Base-by-base conservation (phyloP, 768 basidiomycete species). In the Lactarius akahatsu region DNA sequence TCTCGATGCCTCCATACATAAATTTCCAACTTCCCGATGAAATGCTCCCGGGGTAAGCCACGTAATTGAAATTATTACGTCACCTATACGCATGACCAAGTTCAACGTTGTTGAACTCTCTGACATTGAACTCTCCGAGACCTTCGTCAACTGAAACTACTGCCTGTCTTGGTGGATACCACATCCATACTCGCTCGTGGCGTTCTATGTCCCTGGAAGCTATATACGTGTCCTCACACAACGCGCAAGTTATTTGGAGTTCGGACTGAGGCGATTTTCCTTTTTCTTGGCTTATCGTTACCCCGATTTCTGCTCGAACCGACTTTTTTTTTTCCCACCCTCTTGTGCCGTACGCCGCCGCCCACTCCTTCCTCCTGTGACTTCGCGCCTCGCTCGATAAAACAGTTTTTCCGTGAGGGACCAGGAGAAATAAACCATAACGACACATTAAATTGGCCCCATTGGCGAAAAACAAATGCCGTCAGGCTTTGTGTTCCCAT, bases 1-100 rank as follows among this genome's bases (percentile, higher is more conserved):
- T 61, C 54, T 41, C 65, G 60, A 60, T 63, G 30, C 4, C n/a
- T 1, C 16, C 18, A 16, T 57, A 38, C 41, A 32, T 30, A 47
- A 57, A 34, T 56, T 66, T 20, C 47, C 47, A n/a, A 26, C n/a
- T 52, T 52, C 50, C 50, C 40, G 65, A 62, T 66, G 38, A 66
- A 67, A 45, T 54, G 32, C 61, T 50, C 11, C 66, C 66, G 66
- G 50, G 62, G 47, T n/a, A 34, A 38, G 18, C 30, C 8, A 56
- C 55, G 55, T 23, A 47, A 59, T 62, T 26, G 10, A 15, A 59
- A 47, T 38, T 30, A n/a, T 67, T 67, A 67, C 8, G n/a, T 67
- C 52, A 67, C 32, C 57, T 1, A 59, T 60, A 56, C 66, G 20
- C 16, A 23, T 13, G 26, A 28, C 23, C 59, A 55, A 28, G 36